Evolutionary conservation across 2,329 filamentous ascomycete genomes (phyloP).

Genomic region (Cercospora sp.): DNA sequence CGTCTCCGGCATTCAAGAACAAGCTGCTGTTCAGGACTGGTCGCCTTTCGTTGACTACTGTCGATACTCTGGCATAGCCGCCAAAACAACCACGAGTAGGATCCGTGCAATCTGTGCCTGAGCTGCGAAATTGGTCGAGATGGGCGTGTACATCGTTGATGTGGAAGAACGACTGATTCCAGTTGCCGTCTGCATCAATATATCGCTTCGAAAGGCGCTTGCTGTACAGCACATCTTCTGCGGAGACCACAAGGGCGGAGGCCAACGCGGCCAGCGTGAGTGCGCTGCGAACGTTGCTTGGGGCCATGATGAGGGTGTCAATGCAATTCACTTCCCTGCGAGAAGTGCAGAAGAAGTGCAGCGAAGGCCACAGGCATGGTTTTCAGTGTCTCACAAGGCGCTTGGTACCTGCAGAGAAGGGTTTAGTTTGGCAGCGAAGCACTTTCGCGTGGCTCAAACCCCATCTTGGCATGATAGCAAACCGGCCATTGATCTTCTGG

Average conservation of each 20-base stretch:
- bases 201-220: slow-evolving; percentile 27
- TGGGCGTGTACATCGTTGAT: slow-evolving; percentile 70
- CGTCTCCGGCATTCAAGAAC: slow-evolving; percentile 66
- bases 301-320: not conserved
- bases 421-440: slow-evolving; percentile 2
- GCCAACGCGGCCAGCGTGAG: slow-evolving; percentile 2
- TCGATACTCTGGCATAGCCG: slow-evolving; percentile 65
- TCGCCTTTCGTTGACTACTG: slow-evolving; percentile 58
- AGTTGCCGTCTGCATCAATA: slow-evolving; percentile 29
- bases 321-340: not conserved
- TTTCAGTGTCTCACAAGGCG: not conserved
- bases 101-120: slow-evolving; percentile 61
- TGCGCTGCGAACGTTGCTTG: not conserved
- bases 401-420: slow-evolving; percentile 11
- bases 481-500: slow-evolving; percentile 4
- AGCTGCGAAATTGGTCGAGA: slow-evolving; percentile 62
- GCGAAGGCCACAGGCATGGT: not conserved
- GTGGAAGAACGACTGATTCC: slow-evolving; percentile 57
- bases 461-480: slow-evolving; percentile 12
- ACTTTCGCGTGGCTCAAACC: slow-evolving; percentile 1
- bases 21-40: slow-evolving; percentile 61
- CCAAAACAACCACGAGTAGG: slow-evolving; percentile 61
- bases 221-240: slow-evolving; percentile 30
- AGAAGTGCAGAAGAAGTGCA: not conserved
- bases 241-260: slow-evolving; percentile 2